Conservation (phyloP, 2,329 filamentous ascomycete species). For the Aspergillus nomiae region DNA sequence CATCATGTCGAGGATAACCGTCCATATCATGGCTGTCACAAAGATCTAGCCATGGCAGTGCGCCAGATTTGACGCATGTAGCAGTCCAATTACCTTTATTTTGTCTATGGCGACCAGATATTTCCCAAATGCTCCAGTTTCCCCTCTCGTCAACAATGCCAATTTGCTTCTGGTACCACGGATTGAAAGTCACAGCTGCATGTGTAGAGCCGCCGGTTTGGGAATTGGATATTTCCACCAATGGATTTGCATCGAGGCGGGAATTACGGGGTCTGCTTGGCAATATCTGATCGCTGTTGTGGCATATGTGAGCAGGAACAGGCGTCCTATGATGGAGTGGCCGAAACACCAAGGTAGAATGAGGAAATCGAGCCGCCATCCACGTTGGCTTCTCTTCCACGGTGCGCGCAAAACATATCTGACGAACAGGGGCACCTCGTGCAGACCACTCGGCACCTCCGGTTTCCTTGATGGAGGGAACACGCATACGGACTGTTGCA, state of each 20-base stretch:
- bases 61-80: conserved; percentile 31
- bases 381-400: conserved; percentile 45
- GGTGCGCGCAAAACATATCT: conserved; percentile 54
- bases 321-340: conserved; percentile 39
- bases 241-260: conserved; percentile 49
- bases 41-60: conserved; percentile 28
- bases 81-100: conserved; percentile 31
- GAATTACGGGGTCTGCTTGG: conserved; percentile 33
- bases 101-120: conserved; percentile 36
- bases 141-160: conserved; percentile 57
- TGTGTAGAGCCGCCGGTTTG: conserved; percentile 52
- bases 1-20: conserved; percentile 36
- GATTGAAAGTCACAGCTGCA: conserved; percentile 61
- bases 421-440: conserved; percentile 54
- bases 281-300: conserved; percentile 15
- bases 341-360: conserved; percentile 52
- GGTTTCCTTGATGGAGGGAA: conserved; percentile 44
- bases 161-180: conserved; percentile 59
- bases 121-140: conserved; percentile 56
- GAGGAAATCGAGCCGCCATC: conserved; percentile 54
- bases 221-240: conserved; percentile 46
- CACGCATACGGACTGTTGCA: conserved; percentile 31
- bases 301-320: conserved; percentile 23
- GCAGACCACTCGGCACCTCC: conserved; percentile 53
- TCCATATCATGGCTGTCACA: conserved; percentile 16